Evolutionary conservation across 257 asterid genomes (phyloP), one percentile per base, ranked within the genome.

Genomic region (Cordia subcordata): DNA sequence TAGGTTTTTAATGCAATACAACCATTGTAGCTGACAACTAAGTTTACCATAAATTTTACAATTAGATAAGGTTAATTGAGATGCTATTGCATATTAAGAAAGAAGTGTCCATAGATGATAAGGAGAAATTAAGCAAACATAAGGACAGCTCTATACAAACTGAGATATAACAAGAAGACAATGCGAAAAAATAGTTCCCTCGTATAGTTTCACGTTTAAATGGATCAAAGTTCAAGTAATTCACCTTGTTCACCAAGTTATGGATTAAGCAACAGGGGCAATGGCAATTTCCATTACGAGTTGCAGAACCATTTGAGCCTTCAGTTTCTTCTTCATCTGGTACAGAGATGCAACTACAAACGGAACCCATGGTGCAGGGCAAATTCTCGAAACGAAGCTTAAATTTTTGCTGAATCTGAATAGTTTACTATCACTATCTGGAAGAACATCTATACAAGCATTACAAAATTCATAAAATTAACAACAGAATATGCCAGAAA

Each of bases 311-410:
- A 42, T 68, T 23, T 33, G 65, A 57, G 19, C 39, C 54, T 42
- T 44, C 55, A 61, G 35, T 12, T 21, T 17, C 37, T 16, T 57
- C 49, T 15, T 4, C 65, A 55, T 74, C 80, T 16, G 54, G 46
- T 27, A 58, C 82, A 57, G 40, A 42, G 56, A 81, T 68, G 70
- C 88, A 81, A 61, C 83, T 62, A 37, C 79, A 71, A 5, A 70
- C 18, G 11, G 70, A 52, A 62, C 92, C 86, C 95, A 83, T 86
- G 62, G 14, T 63, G 54, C 20, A 49, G n/a, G 33, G 39, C 46
- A 59, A 65, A 49, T 39, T 61, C 61, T 55, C 60, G 17, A 22
- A 63, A 58, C 3, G 58, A 53, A 53, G 33, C 57, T 66, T 42
- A 56, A 19, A n/a, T 18, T 52, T 70, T 62, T 21, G 32, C 14